A percentile compares a stretch with the other conserved stretches of the same genome.
These are phyloP conservation scores for Mycena chlorophos DNA, from an alignment of 768 basidiomycete species.

Conservation along the genomic window DNA sequence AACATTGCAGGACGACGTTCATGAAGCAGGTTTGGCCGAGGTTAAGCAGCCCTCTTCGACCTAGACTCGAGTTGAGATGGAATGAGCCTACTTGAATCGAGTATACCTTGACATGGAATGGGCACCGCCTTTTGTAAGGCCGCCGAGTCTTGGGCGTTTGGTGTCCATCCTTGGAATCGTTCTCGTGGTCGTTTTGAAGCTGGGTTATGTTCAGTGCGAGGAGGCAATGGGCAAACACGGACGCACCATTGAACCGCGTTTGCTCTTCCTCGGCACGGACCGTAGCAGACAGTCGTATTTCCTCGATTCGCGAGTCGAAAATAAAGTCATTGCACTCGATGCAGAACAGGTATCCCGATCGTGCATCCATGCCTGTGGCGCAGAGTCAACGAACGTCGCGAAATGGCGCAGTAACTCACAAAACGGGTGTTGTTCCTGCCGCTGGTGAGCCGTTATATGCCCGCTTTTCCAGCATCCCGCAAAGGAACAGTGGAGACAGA, in stretches of 20 bases:
- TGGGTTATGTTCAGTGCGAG: neutral
- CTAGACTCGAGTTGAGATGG: slow-evolving; percentile 34
- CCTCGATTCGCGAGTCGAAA: slow-evolving; percentile 44
- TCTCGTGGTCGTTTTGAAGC: slow-evolving; percentile 35
- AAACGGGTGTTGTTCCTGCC: slow-evolving; percentile 8
- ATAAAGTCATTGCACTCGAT: slow-evolving; percentile 56
- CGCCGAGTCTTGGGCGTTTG: slow-evolving; percentile 39
- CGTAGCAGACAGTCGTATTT: slow-evolving; percentile 15
- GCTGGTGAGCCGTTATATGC: slow-evolving; percentile 14
- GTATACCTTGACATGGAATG: slow-evolving; percentile 74
- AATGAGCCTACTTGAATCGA: neutral
- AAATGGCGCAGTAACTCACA: neutral
- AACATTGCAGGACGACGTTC: slow-evolving; percentile 86
- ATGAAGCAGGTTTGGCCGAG: slow-evolving; percentile 94
- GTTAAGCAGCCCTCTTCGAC: slow-evolving; percentile 82
- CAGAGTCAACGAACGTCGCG: neutral
- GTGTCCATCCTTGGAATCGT: slow-evolving; percentile 51
- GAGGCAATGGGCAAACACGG: neutral
- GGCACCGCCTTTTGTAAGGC: slow-evolving; percentile 50
- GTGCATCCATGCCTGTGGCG: slow-evolving; percentile 51
- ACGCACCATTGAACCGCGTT: slow-evolving; percentile 16
- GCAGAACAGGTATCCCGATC: slow-evolving; percentile 59
- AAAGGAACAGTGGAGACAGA: slow-evolving; percentile 18
- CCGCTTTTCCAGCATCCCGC: slow-evolving; percentile 21
- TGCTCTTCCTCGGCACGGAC: slow-evolving; percentile 18